These are phyloP conservation scores for Cucurbita maxima DNA, from an alignment of 306 rosid species.

Conservation along the genomic window DNA sequence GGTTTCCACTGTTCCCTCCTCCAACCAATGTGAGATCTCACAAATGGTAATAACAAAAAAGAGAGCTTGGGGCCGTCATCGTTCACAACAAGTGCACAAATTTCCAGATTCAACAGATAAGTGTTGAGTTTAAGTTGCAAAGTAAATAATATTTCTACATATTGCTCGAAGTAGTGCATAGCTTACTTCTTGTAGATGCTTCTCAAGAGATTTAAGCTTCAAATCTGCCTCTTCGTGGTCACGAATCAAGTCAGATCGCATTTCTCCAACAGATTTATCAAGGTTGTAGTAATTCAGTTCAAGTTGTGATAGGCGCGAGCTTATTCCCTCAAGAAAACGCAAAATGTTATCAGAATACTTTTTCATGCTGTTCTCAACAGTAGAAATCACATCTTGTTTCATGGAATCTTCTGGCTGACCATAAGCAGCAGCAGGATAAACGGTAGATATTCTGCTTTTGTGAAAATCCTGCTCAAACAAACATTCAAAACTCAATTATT, in stretches of 20 bases:
- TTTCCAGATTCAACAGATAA: not conserved
- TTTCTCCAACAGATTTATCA: conserved; percentile 82
- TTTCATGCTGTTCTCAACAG: conserved; percentile 79
- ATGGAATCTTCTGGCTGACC: conserved; percentile 48
- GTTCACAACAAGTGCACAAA: not conserved
- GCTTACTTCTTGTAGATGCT: conserved; percentile 79
- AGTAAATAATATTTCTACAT: not conserved
- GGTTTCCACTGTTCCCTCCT: too few relatives aligned
- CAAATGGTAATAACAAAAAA: not conserved
- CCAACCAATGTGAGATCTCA: too few relatives aligned
- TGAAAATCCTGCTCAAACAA: conserved; percentile 45
- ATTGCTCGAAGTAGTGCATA: not conserved
- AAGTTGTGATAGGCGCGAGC: conserved; percentile 72
- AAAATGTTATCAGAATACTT: conserved; percentile 53
- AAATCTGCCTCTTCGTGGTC: conserved; percentile 66
- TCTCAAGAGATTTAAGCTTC: conserved; percentile 67
- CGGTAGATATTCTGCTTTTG: conserved; percentile 38
- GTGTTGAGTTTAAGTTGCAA: not conserved
- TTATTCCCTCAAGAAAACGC: conserved; percentile 77
- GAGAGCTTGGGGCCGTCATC: not conserved
- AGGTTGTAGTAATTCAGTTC: conserved; percentile 83
- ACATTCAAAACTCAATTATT: not conserved
- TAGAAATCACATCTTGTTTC: conserved; percentile 47
- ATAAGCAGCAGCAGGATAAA: conserved; percentile 45
- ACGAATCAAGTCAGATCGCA: conserved; percentile 65